Conservation (phyloP, 192 early-diverging fungal genomes). For the Rhizoclosmatium globosum region DNA sequence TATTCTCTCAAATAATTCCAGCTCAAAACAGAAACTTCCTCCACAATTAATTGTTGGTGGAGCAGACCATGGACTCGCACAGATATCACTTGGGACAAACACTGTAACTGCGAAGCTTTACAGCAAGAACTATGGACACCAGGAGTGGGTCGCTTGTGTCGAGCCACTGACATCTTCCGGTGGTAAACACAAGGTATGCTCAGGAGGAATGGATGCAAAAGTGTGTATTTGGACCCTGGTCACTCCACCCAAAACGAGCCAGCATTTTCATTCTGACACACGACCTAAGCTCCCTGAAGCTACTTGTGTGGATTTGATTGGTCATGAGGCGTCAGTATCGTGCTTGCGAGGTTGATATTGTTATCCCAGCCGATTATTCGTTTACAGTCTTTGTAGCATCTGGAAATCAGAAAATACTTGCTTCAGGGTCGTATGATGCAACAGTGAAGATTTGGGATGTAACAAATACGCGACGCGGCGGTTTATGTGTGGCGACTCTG, state of each 20-base stretch:
- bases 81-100: neutral
- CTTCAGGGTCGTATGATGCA: conserved; percentile 19
- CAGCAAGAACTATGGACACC: conserved; percentile 25
- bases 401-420: neutral
- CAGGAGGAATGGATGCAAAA: conserved; percentile 37
- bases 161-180: neutral
- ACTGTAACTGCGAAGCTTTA: neutral
- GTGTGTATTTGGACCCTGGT: conserved; percentile 25
- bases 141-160: conserved; percentile 40
- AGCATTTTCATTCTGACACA: neutral
- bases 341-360: neutral
- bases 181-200: neutral
- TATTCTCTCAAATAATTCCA: neutral
- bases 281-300: neutral
- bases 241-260: neutral
- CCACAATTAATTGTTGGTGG: conserved; percentile 23
- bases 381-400: neutral
- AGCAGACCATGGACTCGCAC: conserved; percentile 26
- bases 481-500: conserved; percentile 11
- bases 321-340: conserved; percentile 22
- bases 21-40: neutral
- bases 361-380: neutral
- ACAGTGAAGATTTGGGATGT: conserved; percentile 16
- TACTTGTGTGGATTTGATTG: conserved; percentile 22
- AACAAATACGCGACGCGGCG: neutral